Base-by-base conservation (phyloP, 192 early-diverging fungal species). In the Fimicolochytrium jonesii region DNA sequence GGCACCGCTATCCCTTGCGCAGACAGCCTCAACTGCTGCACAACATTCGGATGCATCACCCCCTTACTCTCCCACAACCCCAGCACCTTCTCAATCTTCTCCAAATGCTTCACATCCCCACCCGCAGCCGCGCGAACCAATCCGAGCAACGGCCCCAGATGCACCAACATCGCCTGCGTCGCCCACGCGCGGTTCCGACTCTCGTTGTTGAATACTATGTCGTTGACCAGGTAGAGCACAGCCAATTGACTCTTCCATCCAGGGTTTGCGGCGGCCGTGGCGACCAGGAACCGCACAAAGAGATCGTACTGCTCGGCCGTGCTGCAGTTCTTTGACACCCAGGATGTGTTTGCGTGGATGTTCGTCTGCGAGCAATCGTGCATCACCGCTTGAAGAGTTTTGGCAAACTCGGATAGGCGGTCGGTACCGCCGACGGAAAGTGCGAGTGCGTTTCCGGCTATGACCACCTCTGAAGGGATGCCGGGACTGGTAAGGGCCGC, bases 351-450 rank as follows among this genome's bases (percentile, higher is more conserved):
- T 26, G 53, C 53, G 6, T 55, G 53, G 26, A 55, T 55, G 53
- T 55, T 55, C 32, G 33, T 55, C 53, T 55, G 53, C 34, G 53
- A 36, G 32, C 53, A 33, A 22, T 55, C 53, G 18, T n/a, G 33
- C 20, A n/a, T 33, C 4, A 55, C 33, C n/a, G 31, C 25, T 2
- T 35, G n/a, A 15, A 55, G 25, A 18, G 36, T 20, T 20, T 17
- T 50, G 23, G 17, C 11, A 4, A 50, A 26, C 20, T 50, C 25
- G 48, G 5, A n/a, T n/a, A n/a, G n/a, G n/a, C n/a, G n/a, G n/a
- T n/a, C n/a, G n/a, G n/a, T n/a, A n/a, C n/a, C n/a, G n/a, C n/a
- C n/a, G n/a, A n/a, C n/a, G n/a, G n/a, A n/a, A n/a, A n/a, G n/a
- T n/a, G n/a, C n/a, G n/a, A n/a, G n/a, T n/a, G n/a, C n/a, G n/a